Base-by-base conservation (phyloP, 371 early-diverging fungal species). In the Mucor velutinosus region DNA sequence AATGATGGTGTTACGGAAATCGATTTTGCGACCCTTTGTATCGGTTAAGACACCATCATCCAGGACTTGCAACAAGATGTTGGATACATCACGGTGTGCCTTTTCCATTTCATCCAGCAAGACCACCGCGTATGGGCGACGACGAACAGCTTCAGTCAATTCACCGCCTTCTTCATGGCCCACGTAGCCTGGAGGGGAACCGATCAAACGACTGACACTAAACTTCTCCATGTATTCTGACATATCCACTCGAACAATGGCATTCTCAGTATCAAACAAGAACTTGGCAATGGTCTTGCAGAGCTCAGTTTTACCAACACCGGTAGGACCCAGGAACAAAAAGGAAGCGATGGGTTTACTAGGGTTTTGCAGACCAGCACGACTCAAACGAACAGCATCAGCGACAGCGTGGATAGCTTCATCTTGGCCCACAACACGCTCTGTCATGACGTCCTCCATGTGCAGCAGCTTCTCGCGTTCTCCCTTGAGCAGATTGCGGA, bases 91-190 rank as follows among this genome's bases (percentile, higher is more conserved):
- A 32, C 86, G 84, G 65, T 97, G 95, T 7, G 96, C 97, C 76
- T 96, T 93, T 74, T 97, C 97, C 66, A 97, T 89, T 79, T 97
- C 98, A 80, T 97, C 98, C 59, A 97, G 83, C 14, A 97, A 77
- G 4, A 97, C 81, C n/a, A 97, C 93, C 15, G 93, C 92, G 78
- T 97, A 96, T 23, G 97, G 96, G 49, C 89, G 86, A 62, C 94
- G 88, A 69, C 94, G 82, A 12, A 97, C 89, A 11, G 95, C 93
- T 66, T 97, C 97, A 3, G 98, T 96, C 41, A 97, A 77, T 64
- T 94, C 88, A 25, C 97, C 97, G 30, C 95, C 96, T 72, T 92
- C 89, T 49, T 93, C 94, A 21, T 91, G 89, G 17, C 94, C 93
- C 43, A 93, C 85, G 62, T 94, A 93, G 2, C 93, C 97, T 5